Conservation (phyloP, 176 grass and related monocot species). For the Phoenix roebelenii region DNA sequence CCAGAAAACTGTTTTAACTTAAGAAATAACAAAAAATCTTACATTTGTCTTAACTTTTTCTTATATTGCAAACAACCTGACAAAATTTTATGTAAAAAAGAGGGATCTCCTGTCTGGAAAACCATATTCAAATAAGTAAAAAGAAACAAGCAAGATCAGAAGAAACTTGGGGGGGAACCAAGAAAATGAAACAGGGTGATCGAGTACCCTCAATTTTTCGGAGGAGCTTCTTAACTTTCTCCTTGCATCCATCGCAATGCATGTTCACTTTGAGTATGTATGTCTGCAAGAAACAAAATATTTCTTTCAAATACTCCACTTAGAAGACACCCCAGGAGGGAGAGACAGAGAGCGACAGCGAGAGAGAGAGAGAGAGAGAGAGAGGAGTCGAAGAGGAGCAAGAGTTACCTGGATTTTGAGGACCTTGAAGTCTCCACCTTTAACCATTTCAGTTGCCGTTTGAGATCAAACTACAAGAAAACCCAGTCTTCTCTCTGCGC, state of each 20-base stretch:
- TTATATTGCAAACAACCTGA: no score
- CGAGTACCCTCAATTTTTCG: conserved; percentile 85
- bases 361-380: conserved; percentile 4
- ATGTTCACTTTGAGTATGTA: conserved; percentile 90
- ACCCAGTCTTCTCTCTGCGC: no score
- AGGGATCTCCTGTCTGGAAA: no score
- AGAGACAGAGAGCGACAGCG: neutral
- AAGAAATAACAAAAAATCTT: no score
- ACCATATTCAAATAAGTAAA: no score
- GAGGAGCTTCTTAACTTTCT: conserved; percentile 93
- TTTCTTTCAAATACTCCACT: conserved; percentile 2
- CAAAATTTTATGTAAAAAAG: no score
- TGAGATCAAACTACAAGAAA: neutral
- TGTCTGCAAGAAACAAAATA: conserved; percentile 45
- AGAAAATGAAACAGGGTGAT: neutral
- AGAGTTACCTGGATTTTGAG: conserved; percentile 91
- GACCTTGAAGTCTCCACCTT: conserved; percentile 91
- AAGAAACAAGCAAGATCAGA: neutral
- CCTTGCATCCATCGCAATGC: conserved; percentile 96
- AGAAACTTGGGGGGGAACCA: neutral
- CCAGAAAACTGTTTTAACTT: no score
- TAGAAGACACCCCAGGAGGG: neutral
- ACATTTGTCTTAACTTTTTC: no score
- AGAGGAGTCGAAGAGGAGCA: neutral
- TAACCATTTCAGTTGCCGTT: conserved; percentile 49